Evolutionary conservation across 176 grass and related monocot species (phyloP).

Genomic region (Chloris gayana): DNA sequence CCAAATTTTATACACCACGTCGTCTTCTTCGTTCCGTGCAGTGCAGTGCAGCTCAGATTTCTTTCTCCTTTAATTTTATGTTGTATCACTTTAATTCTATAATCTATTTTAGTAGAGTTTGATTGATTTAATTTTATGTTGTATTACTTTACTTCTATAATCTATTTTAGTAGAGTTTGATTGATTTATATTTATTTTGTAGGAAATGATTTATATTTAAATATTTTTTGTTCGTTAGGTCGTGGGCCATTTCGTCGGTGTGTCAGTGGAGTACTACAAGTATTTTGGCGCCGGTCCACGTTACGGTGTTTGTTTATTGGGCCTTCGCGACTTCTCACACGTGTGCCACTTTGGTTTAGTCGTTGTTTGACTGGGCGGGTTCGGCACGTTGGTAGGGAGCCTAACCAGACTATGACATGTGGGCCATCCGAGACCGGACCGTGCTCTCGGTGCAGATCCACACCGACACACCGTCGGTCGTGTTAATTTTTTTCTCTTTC

Average conservation of each 20-base stretch:
- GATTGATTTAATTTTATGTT: too few species aligned
- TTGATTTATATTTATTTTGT: neutral
- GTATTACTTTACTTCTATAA: too few species aligned
- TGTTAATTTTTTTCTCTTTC: neutral
- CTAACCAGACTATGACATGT: constrained; percentile 34
- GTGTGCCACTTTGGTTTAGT: constrained; percentile 20
- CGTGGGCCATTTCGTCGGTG: constrained; percentile 18
- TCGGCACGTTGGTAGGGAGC: constrained; percentile 39
- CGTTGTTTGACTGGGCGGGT: constrained; percentile 10
- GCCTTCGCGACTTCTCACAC: neutral
- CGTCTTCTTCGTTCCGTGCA: neutral
- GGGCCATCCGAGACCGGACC: neutral
- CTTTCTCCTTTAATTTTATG: too few species aligned
- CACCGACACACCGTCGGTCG: constrained; percentile 19
- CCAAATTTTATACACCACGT: constrained; percentile 31
- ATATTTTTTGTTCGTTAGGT: neutral
- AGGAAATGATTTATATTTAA: neutral
- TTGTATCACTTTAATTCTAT: too few species aligned
- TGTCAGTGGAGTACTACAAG: neutral
- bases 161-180: too few species aligned
- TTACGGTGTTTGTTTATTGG: constrained; percentile 3
- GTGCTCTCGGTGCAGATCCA: constrained; percentile 3
- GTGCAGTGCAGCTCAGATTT: too few species aligned
- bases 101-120: too few species aligned
- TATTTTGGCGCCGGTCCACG: constrained; percentile 12